Evolutionary conservation across 805 yeast species (phyloP).

Genomic region (Cyberlindnera mississippiensis): DNA sequence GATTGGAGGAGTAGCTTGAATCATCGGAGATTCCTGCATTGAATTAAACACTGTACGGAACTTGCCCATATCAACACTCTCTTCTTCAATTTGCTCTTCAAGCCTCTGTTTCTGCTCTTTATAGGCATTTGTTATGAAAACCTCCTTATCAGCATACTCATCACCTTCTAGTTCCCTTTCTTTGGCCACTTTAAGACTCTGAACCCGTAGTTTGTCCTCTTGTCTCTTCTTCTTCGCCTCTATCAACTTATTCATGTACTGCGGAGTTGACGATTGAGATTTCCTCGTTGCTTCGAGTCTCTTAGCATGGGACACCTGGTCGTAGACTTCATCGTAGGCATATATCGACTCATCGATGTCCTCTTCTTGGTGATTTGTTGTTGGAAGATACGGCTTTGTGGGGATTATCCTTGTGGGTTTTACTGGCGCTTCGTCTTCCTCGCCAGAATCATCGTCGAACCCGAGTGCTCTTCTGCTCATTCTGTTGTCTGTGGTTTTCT

Average conservation of each 20-base stretch:
- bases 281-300: conserved; percentile 1
- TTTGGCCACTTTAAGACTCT: conserved; percentile 34
- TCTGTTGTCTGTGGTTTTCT: too few relatives aligned
- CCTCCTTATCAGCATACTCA: conserved; percentile 35
- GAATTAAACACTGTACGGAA: too few relatives aligned
- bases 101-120: conserved; percentile 24
- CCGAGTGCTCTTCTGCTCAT: conserved; percentile 18
- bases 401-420: not conserved
- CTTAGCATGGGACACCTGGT: conserved; percentile 28
- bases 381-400: too few relatives aligned
- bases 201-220: conserved; percentile 38
- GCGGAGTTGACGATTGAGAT: conserved; percentile 22
- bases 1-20: not conserved
- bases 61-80: conserved; percentile 3
- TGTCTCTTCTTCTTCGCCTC: conserved; percentile 44
- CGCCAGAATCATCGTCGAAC: conserved; percentile 11
- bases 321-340: conserved; percentile 47
- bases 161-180: conserved; percentile 40
- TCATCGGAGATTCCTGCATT: too few relatives aligned
- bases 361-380: not conserved
- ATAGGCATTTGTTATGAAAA: conserved; percentile 47
- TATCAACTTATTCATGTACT: conserved; percentile 39
- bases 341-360: conserved; percentile 26
- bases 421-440: conserved; percentile 4
- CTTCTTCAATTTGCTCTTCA: not conserved